A percentile compares a stretch with the other conserved stretches of the same genome.
Evolutionary conservation across 2,329 filamentous ascomycete genomes (phyloP).

Genomic region (Beauveria sp.): DNA sequence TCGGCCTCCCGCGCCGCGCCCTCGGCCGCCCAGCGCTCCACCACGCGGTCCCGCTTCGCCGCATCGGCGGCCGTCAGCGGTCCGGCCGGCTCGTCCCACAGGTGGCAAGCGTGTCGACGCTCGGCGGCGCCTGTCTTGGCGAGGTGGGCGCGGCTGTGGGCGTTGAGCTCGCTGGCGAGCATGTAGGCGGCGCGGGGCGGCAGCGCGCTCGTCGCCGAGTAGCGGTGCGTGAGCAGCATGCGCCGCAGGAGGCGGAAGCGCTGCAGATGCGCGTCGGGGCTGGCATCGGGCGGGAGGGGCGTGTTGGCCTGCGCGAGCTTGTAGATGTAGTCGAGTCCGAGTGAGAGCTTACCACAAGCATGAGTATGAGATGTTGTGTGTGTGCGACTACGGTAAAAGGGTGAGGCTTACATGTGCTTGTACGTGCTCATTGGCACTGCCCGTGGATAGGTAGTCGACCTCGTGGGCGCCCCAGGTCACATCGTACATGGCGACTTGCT

Average conservation of each 20-base stretch:
- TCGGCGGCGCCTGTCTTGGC: not conserved
- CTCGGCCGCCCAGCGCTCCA: not conserved
- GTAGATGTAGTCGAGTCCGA: constrained; percentile 3
- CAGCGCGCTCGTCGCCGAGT: not conserved
- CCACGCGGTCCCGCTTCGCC: not conserved
- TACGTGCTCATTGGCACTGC: not conserved
- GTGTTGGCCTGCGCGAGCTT: not conserved
- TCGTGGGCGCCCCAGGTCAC: not conserved
- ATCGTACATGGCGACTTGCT: not conserved
- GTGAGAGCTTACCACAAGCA: not conserved
- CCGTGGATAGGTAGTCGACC: not conserved
- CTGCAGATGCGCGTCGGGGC: not conserved
- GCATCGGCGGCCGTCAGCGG: not conserved
- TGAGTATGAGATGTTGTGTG: too few relatives aligned
- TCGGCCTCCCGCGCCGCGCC: not conserved
- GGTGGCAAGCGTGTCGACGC: not conserved
- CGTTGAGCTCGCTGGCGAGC: constrained; percentile 5
- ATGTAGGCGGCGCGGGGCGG: constrained; percentile 2
- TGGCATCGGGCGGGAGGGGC: not conserved
- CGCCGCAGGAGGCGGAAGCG: not conserved
- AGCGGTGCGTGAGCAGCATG: not conserved
- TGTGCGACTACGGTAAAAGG: too few relatives aligned
- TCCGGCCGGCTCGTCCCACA: not conserved
- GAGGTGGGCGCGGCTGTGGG: not conserved
- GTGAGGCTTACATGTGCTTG: not conserved